Percentiles rank a stretch among this genome's conserved stretches.
These are phyloP conservation scores for Breynia disticha DNA, from an alignment of 441 rosid species.

Conservation along the genomic window DNA sequence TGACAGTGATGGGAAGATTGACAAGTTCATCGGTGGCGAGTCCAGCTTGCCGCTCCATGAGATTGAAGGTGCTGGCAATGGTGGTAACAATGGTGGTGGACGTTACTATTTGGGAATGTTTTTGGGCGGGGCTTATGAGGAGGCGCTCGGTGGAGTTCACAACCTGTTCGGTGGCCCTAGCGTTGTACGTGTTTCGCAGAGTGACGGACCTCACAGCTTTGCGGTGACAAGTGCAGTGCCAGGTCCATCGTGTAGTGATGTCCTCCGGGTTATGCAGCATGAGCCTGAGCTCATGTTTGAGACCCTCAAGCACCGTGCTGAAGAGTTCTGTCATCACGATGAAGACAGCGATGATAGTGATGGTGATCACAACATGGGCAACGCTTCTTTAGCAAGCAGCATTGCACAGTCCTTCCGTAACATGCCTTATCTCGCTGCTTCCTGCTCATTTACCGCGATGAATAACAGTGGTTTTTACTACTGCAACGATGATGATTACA, in stretches of 20 bases:
- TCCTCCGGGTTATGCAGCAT: conserved; percentile 88
- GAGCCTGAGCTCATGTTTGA: conserved; percentile 91
- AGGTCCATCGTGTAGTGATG: conserved; percentile 74
- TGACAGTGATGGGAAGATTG: conserved; percentile 92
- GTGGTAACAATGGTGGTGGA: conserved; percentile 20
- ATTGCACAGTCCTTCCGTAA: conserved; percentile 63
- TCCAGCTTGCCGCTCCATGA: conserved; percentile 75
- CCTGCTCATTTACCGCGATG: conserved; percentile 62
- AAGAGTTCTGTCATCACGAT: conserved; percentile 37
- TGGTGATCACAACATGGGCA: conserved; percentile 21
- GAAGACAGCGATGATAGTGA: conserved; percentile 27
- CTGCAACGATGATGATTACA: conserved; percentile 39
- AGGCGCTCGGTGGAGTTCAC: conserved; percentile 95
- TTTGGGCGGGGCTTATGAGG: conserved; percentile 95
- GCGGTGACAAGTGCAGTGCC: conserved; percentile 69
- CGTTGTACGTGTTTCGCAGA: conserved; percentile 73
- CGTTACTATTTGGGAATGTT: conserved; percentile 87
- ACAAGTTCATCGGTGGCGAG: conserved; percentile 84
- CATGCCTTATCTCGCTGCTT: conserved; percentile 73
- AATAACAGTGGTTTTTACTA: conserved; percentile 47
- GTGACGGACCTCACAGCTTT: conserved; percentile 86
- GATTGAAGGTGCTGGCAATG: conserved; percentile 31
- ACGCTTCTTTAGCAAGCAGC: conserved; percentile 30
- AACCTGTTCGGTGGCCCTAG: conserved; percentile 95
- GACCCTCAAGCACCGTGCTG: conserved; percentile 84